These are phyloP conservation scores for Cladorrhinum sp. DNA, from an alignment of 2,329 filamentous ascomycete species.

Conservation along the genomic window DNA sequence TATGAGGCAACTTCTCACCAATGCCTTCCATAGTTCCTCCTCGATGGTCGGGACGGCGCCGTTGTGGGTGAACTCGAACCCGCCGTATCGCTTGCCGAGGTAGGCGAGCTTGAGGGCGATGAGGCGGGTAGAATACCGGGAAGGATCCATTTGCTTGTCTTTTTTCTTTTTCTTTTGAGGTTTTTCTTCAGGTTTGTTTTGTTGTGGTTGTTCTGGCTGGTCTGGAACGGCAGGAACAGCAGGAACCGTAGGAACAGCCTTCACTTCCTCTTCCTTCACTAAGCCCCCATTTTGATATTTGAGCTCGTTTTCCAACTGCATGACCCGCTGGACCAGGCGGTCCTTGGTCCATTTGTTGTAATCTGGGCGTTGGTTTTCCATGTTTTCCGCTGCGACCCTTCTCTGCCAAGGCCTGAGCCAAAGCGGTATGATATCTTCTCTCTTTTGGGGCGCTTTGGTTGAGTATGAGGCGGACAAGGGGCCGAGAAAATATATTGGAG, in stretches of 20 bases:
- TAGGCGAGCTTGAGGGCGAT: constrained; percentile 95
- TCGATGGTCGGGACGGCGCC: constrained; percentile 79
- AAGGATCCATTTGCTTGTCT: constrained; percentile 66
- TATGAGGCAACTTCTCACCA: constrained; percentile 79
- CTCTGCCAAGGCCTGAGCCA: constrained; percentile 16
- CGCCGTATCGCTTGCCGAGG: constrained; percentile 85
- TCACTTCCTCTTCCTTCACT: background rate
- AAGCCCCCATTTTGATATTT: constrained; percentile 30
- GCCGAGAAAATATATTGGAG: too few relatives aligned
- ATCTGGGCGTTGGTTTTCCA: constrained; percentile 19
- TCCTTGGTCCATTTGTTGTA: constrained; percentile 69
- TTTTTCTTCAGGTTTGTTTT: background rate
- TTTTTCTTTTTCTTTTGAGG: constrained; percentile 38
- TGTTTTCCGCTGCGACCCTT: constrained; percentile 15
- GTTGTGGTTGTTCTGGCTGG: constrained; percentile 1
- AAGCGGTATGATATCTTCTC: background rate
- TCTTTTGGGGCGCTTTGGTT: background rate
- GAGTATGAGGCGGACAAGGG: background rate
- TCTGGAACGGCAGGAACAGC: background rate
- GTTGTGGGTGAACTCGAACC: constrained; percentile 80
- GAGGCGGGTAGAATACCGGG: constrained; percentile 75
- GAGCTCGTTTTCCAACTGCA: constrained; percentile 64
- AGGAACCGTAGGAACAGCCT: background rate
- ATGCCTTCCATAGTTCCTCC: constrained; percentile 88
- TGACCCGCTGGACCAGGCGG: constrained; percentile 66